Evolutionary conservation across 345 rosid species (phyloP).

Genomic region (Citrus trifoliata): DNA sequence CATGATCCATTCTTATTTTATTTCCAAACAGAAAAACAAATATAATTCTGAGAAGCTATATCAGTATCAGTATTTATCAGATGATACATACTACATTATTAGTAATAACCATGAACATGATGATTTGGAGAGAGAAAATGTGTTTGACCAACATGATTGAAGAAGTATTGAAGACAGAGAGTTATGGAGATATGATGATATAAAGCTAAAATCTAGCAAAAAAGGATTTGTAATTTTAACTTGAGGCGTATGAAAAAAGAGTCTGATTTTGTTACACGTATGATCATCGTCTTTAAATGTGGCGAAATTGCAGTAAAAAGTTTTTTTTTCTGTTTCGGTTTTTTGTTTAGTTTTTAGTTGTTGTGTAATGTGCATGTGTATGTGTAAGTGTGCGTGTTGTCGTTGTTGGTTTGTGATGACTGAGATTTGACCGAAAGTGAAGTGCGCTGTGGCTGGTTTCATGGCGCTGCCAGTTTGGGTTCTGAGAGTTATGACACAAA

Average conservation of each 20-base stretch:
- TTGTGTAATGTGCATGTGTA: too few relatives aligned
- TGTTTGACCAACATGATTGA: conserved; percentile 16
- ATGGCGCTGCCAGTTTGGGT: background rate
- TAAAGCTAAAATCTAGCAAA: conserved; percentile 6
- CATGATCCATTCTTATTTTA: conserved; percentile 23
- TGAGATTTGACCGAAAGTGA: conserved; percentile 13
- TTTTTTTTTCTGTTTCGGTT: background rate
- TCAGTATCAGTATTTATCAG: background rate
- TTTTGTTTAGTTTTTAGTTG: too few relatives aligned
- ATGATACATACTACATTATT: background rate
- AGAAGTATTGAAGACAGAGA: background rate
- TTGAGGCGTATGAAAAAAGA: background rate
- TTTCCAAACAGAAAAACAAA: background rate
- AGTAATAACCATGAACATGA: conserved; percentile 11
- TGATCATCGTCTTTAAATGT: background rate
- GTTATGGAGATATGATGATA: background rate
- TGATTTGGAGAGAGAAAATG: conserved; percentile 10
- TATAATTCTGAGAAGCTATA: background rate
- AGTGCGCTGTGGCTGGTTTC: background rate
- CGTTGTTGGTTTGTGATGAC: background rate
- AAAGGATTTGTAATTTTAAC: conserved; percentile 8
- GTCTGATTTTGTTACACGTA: background rate
- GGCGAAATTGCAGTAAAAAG: background rate
- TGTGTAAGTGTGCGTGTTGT: background rate
- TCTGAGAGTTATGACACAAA: background rate